Conservation (phyloP, 805 yeast genomes). For the Candida germanica region DNA sequence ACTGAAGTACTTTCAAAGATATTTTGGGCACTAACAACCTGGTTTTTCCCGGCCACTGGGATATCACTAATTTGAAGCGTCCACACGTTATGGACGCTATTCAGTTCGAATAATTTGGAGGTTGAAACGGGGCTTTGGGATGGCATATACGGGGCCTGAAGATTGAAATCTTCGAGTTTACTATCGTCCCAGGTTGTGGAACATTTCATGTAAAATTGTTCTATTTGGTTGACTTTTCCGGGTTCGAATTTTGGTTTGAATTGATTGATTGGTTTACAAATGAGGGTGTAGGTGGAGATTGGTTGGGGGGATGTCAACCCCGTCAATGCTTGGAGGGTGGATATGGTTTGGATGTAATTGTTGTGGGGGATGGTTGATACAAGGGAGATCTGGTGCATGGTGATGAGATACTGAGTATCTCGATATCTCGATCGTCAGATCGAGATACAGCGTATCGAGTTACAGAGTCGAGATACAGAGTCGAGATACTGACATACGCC, state of each 20-base stretch:
- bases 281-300: conserved; percentile 46
- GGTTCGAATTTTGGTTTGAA: conserved; percentile 54
- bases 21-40: conserved; percentile 60
- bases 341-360: conserved; percentile 40
- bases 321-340: conserved; percentile 51
- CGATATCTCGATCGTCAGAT: too few relatives aligned
- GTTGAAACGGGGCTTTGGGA: conserved; percentile 24
- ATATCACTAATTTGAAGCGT: conserved; percentile 65
- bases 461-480: too few relatives aligned
- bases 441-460: too few relatives aligned
- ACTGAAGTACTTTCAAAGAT: conserved; percentile 58
- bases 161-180: conserved; percentile 16
- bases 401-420: too few relatives aligned
- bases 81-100: conserved; percentile 42
- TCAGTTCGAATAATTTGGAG: conserved; percentile 25
- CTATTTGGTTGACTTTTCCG: conserved; percentile 56
- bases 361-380: conserved; percentile 43
- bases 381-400: conserved; percentile 53
- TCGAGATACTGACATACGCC: too few relatives aligned
- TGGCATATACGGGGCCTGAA: conserved; percentile 23
- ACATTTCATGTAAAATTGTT: conserved; percentile 51
- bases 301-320: conserved; percentile 45
- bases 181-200: conserved; percentile 44
- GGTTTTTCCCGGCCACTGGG: conserved; percentile 69
- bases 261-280: conserved; percentile 48